Conservation (phyloP, 208 protist species). For the Angomonas desouzai region DNA sequence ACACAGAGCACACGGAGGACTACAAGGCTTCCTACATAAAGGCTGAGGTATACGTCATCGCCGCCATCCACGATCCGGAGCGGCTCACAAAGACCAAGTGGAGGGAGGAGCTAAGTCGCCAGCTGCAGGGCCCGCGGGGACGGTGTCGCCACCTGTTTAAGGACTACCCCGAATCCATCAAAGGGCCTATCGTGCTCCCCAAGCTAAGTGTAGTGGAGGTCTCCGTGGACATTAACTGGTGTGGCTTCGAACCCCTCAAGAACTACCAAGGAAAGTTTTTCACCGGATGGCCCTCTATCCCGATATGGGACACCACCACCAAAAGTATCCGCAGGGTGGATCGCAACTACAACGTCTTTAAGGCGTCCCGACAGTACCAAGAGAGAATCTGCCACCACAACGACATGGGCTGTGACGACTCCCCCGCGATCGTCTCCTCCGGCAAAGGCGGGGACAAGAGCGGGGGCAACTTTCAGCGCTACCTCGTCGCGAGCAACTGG, state of each 20-base stretch:
- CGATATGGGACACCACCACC: slow-evolving; percentile 53
- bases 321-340: slow-evolving; percentile 30
- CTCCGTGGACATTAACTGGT: slow-evolving; percentile 49
- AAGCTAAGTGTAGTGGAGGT: slow-evolving; percentile 50
- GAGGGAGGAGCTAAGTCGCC: slow-evolving; percentile 23
- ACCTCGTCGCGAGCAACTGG: slow-evolving; percentile 17
- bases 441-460: not conserved
- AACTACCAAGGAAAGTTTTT: slow-evolving; percentile 68
- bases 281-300: slow-evolving; percentile 63
- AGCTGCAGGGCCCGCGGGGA: slow-evolving; percentile 27
- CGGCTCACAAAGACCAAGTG: slow-evolving; percentile 24
- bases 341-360: slow-evolving; percentile 49
- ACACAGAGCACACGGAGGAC: not conserved
- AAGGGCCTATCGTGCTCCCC: slow-evolving; percentile 25
- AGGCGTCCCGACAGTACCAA: not conserved
- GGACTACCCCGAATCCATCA: slow-evolving; percentile 20
- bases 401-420: not conserved
- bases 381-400: not conserved
- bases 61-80: slow-evolving; percentile 24
- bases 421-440: not conserved
- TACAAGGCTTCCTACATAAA: slow-evolving; percentile 10
- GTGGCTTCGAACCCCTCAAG: slow-evolving; percentile 23
- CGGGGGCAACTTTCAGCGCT: not conserved
- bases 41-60: slow-evolving; percentile 41
- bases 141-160: slow-evolving; percentile 36